phyloP scores from a whole-genome alignment of 257 asterid species.

The Solanum corneliomulleri region DNA sequence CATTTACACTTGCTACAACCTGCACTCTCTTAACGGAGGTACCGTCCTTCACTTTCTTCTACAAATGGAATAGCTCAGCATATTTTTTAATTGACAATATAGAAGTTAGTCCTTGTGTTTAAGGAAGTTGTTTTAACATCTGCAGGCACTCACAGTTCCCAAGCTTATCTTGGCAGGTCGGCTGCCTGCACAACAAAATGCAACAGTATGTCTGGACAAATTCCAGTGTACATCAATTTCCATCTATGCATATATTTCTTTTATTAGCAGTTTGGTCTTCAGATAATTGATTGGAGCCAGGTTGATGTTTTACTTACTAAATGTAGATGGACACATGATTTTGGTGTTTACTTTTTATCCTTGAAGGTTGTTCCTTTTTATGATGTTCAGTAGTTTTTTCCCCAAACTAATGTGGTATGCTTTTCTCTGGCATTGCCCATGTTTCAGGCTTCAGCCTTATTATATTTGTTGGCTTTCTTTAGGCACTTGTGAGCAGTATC shows the following conservation, averaged over 20 bases:
- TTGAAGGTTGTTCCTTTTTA: not conserved
- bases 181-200: conserved; percentile 95
- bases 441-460: not conserved
- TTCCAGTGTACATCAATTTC: not conserved
- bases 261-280: not conserved
- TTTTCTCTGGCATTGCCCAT: not conserved
- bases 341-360: not conserved
- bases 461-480: not conserved
- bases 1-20: conserved; percentile 87
- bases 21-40: conserved; percentile 96
- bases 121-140: not conserved
- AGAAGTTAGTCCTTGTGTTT: not conserved
- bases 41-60: not conserved
- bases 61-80: not conserved
- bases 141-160: conserved; percentile 90
- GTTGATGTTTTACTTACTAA: not conserved
- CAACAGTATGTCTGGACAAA: conserved; percentile 41
- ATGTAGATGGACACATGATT: not conserved
- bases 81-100: not conserved
- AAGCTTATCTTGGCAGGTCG: conserved; percentile 98
- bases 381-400: not conserved
- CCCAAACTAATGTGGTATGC: not conserved
- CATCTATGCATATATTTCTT: not conserved
- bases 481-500: not conserved
- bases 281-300: not conserved